Base-by-base conservation (phyloP, 1,284 basidiomycete species). In the Volvariella surrecta region DNA sequence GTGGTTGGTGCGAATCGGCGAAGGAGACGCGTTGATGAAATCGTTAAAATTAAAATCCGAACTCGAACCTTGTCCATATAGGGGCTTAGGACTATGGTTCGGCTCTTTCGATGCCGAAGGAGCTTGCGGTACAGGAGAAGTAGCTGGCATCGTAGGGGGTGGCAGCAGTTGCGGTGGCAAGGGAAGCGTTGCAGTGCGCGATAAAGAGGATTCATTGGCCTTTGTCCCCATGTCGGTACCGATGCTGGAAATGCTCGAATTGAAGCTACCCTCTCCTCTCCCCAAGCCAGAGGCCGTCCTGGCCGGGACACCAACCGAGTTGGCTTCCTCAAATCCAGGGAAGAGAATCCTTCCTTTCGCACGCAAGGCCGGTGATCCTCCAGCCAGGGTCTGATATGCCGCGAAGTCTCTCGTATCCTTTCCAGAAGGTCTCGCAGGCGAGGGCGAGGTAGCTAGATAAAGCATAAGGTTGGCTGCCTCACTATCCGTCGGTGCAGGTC, bases 401-500 rank as follows among this genome's bases (percentile, higher is more conserved):
- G 70, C 67, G 19, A 66, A 49, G 52, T 84, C 79, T 50, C 66
- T 70, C 7, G 67, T 54, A 30, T 80, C 73, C 46, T 70, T 73
- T 31, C 64, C 70, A 6, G 64, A 62, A 13, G 74, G 71, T 37
- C 84, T 74, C n/a, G 70, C 81, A 4, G 85, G 85, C 0, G 83
- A 87, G 0, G 85, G 85, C 2, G 83, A 87, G 4, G 85, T 87
- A 32, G 86, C 85, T 39, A 89, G 73, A 59, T 75, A 84, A 31
- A 89, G 65, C 76, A 89, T 83, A 34, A 88, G 62, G 56, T 85
- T 82, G 19, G 86, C 84, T 0, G 86, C 85, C 55, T 89, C 86
- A 51, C 75, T 80, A 53, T 87, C 84, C 21, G 71, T 71, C 16
- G 74, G 71, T 21, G 66, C 68, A 42, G 68, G 60, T 15, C 60